Base-by-base conservation (phyloP, 2,329 filamentous ascomycete species). In the Coleophoma cylindrospora region DNA sequence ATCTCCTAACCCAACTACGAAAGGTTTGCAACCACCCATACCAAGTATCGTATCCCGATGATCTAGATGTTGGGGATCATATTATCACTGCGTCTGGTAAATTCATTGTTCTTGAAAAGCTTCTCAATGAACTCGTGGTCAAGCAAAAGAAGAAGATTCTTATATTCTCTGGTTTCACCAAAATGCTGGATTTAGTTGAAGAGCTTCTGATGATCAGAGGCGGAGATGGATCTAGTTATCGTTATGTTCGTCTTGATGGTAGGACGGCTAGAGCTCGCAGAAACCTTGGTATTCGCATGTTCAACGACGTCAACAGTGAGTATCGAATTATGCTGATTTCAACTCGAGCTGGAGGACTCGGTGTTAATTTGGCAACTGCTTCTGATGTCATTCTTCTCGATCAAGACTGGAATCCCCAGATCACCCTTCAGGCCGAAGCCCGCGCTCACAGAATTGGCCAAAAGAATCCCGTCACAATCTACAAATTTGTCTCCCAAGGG, bases 351-450 rank as follows among this genome's bases (percentile, higher is more conserved):
- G 94, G 94, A 48, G 94, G 94, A 61, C 91, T 99, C 0, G 94
- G 94, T 12, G 97, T 99, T 74, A 99, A 99, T 64, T 77, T 99
- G 50, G 92, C 92, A 0, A 95, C 91, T 9, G 94, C 94, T 2
- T 94, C 97, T 61, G 97, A 94, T 0, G 92, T 99, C 52, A 95
- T 99, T 58, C 95, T 99, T 55, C 81, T 97, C 47, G 94, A 99
- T 61, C 92, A 94, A 0, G 94, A 99, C 63, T 97, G 95, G 74
- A 99, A 99, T 54, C 94, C 94, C 0, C 92, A 99, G 63, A 92
- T 97, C 65, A 94, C 97, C 59, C 87, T 97, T 34, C 94, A 99
- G 66, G 94, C 94, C 0, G 77, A 97, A 40, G 95, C 91, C 34
- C 83, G 94, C 57, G 94, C 92, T 11, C 94, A 99, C 67, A 86